Evolutionary conservation across 768 basidiomycete species (phyloP).

Genomic region (Boletus rex-veris): DNA sequence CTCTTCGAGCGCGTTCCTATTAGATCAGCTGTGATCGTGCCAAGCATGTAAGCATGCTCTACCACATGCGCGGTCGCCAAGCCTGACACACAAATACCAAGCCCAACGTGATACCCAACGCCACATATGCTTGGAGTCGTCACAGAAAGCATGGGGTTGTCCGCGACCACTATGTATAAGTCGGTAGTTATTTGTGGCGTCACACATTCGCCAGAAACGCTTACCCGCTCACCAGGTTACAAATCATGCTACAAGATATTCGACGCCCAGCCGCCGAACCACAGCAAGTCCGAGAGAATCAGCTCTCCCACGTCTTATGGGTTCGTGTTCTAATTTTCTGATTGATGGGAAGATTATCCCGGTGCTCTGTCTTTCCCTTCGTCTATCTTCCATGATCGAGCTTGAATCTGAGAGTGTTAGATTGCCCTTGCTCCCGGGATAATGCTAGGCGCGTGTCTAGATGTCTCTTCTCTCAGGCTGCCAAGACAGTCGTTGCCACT

Average conservation of each 20-base stretch:
- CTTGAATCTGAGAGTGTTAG: slow-evolving; percentile 6
- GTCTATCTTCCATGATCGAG: slow-evolving; percentile 8
- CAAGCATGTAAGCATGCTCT: neutral
- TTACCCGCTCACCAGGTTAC: neutral
- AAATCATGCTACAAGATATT: slow-evolving; percentile 5
- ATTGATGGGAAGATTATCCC: slow-evolving; percentile 18
- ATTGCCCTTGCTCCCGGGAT: slow-evolving; percentile 12
- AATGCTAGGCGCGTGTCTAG: slow-evolving; percentile 2
- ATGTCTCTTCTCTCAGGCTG: slow-evolving; percentile 4
- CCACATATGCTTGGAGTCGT: too few species aligned
- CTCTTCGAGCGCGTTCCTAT: neutral
- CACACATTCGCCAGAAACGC: neutral
- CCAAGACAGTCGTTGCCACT: slow-evolving; percentile 20
- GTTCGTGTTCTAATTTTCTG: slow-evolving; percentile 16
- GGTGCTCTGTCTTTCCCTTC: slow-evolving; percentile 6
- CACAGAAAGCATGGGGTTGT: neutral
- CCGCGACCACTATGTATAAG: neutral
- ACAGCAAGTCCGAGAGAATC: neutral
- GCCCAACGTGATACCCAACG: neutral
- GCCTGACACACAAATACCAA: neutral
- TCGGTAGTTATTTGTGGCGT: neutral
- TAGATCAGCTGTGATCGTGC: neutral
- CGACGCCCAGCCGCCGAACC: slow-evolving; percentile 13
- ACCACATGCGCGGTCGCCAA: neutral
- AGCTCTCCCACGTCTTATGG: slow-evolving; percentile 23